A percentile compares a stretch with the other conserved stretches of the same genome.
Evolutionary conservation across 768 basidiomycete genomes (phyloP).

Genomic region (Pulveroboletus sp.): DNA sequence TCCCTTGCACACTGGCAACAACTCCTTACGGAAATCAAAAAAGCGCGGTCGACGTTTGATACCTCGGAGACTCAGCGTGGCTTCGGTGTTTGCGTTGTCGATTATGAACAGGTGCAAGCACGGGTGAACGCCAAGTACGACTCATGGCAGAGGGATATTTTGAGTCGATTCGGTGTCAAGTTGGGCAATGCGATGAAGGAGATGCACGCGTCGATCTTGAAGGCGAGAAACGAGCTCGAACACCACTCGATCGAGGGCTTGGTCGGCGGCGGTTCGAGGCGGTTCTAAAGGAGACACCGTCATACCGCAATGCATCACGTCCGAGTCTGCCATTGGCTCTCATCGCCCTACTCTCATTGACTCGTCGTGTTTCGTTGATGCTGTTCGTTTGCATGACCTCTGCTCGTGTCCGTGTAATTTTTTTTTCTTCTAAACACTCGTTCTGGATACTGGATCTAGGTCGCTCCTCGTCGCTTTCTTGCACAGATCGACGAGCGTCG

Average conservation of each 20-base stretch:
- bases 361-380: neutral
- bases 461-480: neutral
- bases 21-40: slow-evolving; percentile 93
- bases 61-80: slow-evolving; percentile 89
- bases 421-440: slow-evolving; percentile 10
- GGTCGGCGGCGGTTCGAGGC: slow-evolving; percentile 49
- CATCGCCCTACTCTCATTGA: neutral
- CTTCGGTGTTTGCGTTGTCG: slow-evolving; percentile 91
- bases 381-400: neutral
- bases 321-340: neutral
- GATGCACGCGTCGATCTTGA: slow-evolving; percentile 88
- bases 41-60: slow-evolving; percentile 93
- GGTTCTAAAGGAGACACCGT: slow-evolving; percentile 38
- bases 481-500: neutral
- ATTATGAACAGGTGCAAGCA: slow-evolving; percentile 97
- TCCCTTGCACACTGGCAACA: slow-evolving; percentile 93
- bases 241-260: slow-evolving; percentile 94
- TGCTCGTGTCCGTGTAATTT: neutral
- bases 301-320: too few species aligned
- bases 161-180: slow-evolving; percentile 88
- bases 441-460: slow-evolving; percentile 15
- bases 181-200: slow-evolving; percentile 96
- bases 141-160: slow-evolving; percentile 93
- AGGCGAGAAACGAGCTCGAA: slow-evolving; percentile 93
- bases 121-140: slow-evolving; percentile 99